Base-by-base conservation (phyloP, 805 yeast genomes). In the Schwanniomyces pseudopolymorphus region DNA sequence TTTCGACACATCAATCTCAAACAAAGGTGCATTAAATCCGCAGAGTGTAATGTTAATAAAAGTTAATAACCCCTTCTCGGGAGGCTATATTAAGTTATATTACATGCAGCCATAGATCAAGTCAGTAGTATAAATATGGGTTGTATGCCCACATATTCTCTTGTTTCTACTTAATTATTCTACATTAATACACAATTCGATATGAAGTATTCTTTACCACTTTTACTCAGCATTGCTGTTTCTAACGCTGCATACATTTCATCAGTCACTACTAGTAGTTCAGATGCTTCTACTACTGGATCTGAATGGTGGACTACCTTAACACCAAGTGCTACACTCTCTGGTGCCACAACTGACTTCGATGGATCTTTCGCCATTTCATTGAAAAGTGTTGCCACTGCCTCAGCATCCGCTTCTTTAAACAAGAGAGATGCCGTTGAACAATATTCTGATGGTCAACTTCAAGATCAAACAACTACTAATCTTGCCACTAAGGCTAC, bases 381-480 rank as follows among this genome's bases (percentile, higher is more conserved):
- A 3, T 54, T 67, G 44, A 57, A 55, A 44, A 61, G 68, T 25
- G 42, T 64, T 25, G 40, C 27, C 11, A 57, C 57, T 45, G 63
- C 59, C 24, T 20, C 55, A 33, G 62, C 53, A 25, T 69, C 64
- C 49, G 55, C 60, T 9, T 25, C 21, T 14, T 24, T 24, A 22
- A 11, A 4, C 9, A 44, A 39, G 47, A 44, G 47, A 44, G 40
- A 33, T 3, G 58, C 52, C 17, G 61, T 59, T 33, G 47, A 48
- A 35, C 70, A 65, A 51, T 58, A 62, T 33, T 42, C 52, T 21
- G 70, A 69, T 42, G 75, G 74, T 36, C 74, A 69, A 53, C 55
- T 65, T 46, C 72, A 67, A 49, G 59, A 56, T 44, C 56, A 56
- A 33, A 44, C 56, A 33, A 47, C 49, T 26, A 33, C 31, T 14